phyloP scores from a whole-genome alignment of 2,329 filamentous ascomycete genomes.

The Phialemonium atrogriseum region DNA sequence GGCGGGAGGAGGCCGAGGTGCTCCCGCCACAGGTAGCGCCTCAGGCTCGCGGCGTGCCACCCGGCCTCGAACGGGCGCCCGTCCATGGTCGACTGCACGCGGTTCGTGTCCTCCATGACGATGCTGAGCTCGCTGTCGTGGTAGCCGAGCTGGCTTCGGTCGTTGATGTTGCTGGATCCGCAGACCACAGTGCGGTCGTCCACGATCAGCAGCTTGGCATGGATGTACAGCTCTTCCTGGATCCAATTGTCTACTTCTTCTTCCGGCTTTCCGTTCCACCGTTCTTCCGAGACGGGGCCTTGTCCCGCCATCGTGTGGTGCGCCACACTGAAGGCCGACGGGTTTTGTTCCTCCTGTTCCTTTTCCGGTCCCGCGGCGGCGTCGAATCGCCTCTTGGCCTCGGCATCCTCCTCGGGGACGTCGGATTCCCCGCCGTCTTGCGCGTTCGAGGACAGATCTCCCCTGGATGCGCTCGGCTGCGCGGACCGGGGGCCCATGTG shows the following conservation, averaged over 20 bases:
- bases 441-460: slow-evolving; percentile 21
- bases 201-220: slow-evolving; percentile 82
- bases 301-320: slow-evolving; percentile 71
- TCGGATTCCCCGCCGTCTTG: slow-evolving; percentile 27
- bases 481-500: slow-evolving; percentile 37
- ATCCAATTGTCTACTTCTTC: slow-evolving; percentile 82
- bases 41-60: slow-evolving; percentile 73
- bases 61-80: slow-evolving; percentile 69
- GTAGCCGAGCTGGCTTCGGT: slow-evolving; percentile 76
- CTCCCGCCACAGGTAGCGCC: slow-evolving; percentile 81
- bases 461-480: slow-evolving; percentile 18
- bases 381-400: slow-evolving; percentile 46
- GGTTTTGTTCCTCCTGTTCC: too few relatives aligned
- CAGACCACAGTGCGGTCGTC: slow-evolving; percentile 82
- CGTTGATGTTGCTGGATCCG: slow-evolving; percentile 85
- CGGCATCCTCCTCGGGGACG: slow-evolving; percentile 29
- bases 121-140: slow-evolving; percentile 90
- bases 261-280: slow-evolving; percentile 67
- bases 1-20: slow-evolving; percentile 75
- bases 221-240: slow-evolving; percentile 93
- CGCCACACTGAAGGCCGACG: slow-evolving; percentile 49
- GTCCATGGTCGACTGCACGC: slow-evolving; percentile 66
- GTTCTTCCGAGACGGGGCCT: slow-evolving; percentile 56
- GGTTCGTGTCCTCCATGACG: slow-evolving; percentile 76
- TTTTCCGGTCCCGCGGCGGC: slow-evolving; percentile 29